Evolutionary conservation across 2,329 filamentous ascomycete species (phyloP).

Genomic region (Diaporthe ilicicola): DNA sequence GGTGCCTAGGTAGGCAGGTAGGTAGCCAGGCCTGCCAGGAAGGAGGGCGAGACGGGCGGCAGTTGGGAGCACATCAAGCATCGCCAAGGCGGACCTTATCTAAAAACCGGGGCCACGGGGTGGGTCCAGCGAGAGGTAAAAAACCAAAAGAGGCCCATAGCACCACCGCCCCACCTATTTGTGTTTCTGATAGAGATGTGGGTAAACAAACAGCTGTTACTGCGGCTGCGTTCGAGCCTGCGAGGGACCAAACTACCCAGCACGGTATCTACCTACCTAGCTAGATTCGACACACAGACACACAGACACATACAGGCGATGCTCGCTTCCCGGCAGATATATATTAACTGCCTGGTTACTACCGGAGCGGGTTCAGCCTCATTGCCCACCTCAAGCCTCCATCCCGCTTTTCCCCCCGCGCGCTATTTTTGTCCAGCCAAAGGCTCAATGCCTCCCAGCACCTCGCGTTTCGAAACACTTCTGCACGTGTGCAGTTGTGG

Average conservation of each 20-base stretch:
- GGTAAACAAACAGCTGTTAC: neutral
- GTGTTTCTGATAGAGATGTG: constrained; percentile 17
- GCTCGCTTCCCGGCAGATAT: no score
- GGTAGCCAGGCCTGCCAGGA: neutral
- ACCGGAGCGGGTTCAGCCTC: neutral
- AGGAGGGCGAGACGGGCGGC: neutral
- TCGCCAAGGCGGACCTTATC: constrained; percentile 24
- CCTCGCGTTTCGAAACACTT: neutral
- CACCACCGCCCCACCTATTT: constrained; percentile 19
- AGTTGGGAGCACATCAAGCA: constrained; percentile 8
- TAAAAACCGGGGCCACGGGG: constrained; percentile 1
- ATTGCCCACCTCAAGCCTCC: neutral
- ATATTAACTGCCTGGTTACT: no score
- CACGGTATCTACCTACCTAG: no score
- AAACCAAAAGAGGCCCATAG: neutral
- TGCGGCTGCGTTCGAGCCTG: neutral
- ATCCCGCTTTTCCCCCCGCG: no score
- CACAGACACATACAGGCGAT: no score
- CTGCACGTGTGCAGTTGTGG: neutral
- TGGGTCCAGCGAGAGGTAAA: neutral
- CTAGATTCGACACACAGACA: no score
- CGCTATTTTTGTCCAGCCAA: neutral
- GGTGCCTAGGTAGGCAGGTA: no score
- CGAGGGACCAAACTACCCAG: no score
- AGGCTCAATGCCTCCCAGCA: neutral